Conservation (phyloP, 2,329 filamentous ascomycete genomes). For the Ceratocystis diversiconidia region DNA sequence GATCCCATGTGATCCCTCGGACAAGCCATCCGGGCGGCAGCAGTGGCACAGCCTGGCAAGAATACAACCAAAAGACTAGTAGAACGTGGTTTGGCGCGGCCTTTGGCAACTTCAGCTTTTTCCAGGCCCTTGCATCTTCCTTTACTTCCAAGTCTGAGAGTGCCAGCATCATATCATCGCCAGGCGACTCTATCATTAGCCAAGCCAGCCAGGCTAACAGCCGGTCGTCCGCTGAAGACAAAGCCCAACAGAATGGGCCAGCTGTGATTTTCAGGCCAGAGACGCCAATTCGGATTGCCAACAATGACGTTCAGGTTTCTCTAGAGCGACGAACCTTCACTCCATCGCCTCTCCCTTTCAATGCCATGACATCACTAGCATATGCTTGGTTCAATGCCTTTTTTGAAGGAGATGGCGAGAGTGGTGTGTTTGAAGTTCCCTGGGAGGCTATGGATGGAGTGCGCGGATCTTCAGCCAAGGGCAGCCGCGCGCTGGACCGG, state of each 20-base stretch:
- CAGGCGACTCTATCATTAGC: constrained; percentile 10
- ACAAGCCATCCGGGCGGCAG: constrained; percentile 11
- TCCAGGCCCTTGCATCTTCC: constrained; percentile 17
- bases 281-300: constrained; percentile 54
- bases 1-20: constrained; percentile 13
- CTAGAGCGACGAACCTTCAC: constrained; percentile 76
- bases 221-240: constrained; percentile 16
- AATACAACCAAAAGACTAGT: constrained; percentile 16
- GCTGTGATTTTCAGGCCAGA: constrained; percentile 65
- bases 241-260: constrained; percentile 30
- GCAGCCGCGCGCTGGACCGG: constrained; percentile 65
- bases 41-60: constrained; percentile 16
- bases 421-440: constrained; percentile 45
- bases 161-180: constrained; percentile 15
- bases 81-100: constrained; percentile 17
- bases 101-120: constrained; percentile 17
- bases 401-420: constrained; percentile 60
- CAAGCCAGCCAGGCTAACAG: constrained; percentile 7
- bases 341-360: constrained; percentile 60
- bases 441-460: constrained; percentile 77
- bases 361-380: constrained; percentile 82
- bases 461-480: constrained; percentile 75
- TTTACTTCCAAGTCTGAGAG: constrained; percentile 16
- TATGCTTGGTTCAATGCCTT: constrained; percentile 96
- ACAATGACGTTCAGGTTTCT: constrained; percentile 79